A percentile compares a stretch with the other conserved stretches of the same genome.
These are phyloP conservation scores for Penicillium sp. DNA, from an alignment of 2,329 filamentous ascomycete genomes.

Conservation along the genomic window DNA sequence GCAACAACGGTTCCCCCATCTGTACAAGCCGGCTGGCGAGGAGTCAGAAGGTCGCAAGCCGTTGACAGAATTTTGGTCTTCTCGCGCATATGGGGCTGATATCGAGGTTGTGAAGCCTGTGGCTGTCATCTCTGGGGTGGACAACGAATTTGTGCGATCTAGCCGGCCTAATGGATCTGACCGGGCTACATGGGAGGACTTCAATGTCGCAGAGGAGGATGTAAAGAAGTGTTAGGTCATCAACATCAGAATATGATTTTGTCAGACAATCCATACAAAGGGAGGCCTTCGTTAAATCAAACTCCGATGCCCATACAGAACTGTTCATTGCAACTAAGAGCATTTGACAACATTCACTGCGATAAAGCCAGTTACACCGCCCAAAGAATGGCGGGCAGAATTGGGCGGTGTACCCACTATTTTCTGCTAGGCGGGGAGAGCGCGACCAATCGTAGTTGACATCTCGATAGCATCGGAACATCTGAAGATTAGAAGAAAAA, in stretches of 20 bases:
- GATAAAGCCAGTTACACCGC: neutral
- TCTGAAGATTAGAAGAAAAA: constrained; percentile 21
- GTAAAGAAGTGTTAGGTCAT: constrained; percentile 21
- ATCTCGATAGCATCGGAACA: constrained; percentile 27
- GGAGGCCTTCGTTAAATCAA: neutral
- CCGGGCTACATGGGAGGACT: constrained; percentile 49
- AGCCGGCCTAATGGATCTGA: constrained; percentile 57
- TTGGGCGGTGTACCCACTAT: neutral
- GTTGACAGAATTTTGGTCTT: constrained; percentile 53
- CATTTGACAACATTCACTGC: too few species aligned
- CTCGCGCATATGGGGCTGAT: constrained; percentile 46
- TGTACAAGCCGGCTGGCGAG: constrained; percentile 47
- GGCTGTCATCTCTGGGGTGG: constrained; percentile 49
- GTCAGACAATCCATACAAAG: too few species aligned
- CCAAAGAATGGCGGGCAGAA: neutral
- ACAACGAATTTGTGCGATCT: constrained; percentile 51
- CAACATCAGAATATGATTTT: too few species aligned
- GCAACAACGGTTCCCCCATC: constrained; percentile 54
- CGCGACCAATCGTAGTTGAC: constrained; percentile 19
- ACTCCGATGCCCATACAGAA: neutral
- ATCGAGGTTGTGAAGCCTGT: constrained; percentile 53
- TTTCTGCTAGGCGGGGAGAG: constrained; percentile 8
- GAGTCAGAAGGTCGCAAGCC: constrained; percentile 39
- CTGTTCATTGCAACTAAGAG: too few species aligned
- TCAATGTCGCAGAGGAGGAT: constrained; percentile 30